Evolutionary conservation across 495 filamentous ascomycete species (phyloP), one percentile per base, ranked within the genome.

Genomic region (Daldinia bambusicola): DNA sequence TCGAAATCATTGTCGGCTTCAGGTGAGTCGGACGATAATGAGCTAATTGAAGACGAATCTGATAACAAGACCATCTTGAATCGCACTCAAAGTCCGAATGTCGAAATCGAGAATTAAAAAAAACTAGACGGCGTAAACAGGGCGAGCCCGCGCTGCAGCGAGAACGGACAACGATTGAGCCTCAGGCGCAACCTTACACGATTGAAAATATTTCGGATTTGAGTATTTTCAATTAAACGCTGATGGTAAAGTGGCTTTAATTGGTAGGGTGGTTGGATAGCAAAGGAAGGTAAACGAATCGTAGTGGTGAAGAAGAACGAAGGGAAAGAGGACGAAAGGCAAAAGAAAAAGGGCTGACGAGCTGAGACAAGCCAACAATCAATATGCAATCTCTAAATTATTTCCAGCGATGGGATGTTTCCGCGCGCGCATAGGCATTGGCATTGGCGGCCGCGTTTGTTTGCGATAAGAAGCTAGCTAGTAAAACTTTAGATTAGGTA

Each of bases 1-100:
- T 83, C 80, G 51, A 84, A 82, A 32, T 80, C 80, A 32, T 84
- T 81, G 66, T 80, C 84, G 41, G 80, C 82, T 58, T 87, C 84
- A 1, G 83, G 82, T 8, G 81, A 81, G 8, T 80, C 78, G 66
- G 83, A 79, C 5, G 82, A 84, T 48, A 77, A 55, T n/a, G 70
- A 74, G 14, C 75, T 77, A 59, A 77, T 77, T 16, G 70, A 75
- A 6, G 75, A 77, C 20, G 75, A 77, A 41, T 73, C 75, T 16
- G 75, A 77, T 18, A 77, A 37, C 22, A 77, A 55, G 12, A 69
- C 75, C 75, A 77, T 77, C 30, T 60, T 72, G 0, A 12, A 14
- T 53, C 30, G 50, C 22, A 18, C 13, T 32, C 13, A 26, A 16
- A 12, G 12, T 32, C 22, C 3, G n/a, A 32, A 32, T 52, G 20